A percentile compares a stretch with the other conserved stretches of the same genome.
Evolutionary conservation across 768 basidiomycete genomes (phyloP).

Genomic region (Clavaria fumosa): DNA sequence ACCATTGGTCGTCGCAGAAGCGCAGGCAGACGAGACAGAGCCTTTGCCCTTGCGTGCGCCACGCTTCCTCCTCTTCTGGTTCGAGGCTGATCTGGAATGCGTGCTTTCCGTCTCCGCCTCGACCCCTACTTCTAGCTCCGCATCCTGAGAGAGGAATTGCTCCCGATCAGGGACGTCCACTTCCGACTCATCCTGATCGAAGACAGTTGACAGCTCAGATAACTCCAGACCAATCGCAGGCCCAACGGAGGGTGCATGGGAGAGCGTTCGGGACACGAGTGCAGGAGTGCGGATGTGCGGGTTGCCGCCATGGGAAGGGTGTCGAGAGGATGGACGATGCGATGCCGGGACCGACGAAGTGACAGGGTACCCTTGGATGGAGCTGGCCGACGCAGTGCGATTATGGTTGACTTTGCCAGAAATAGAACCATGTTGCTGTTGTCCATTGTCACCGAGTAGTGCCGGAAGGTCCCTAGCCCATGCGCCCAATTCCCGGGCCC

Average conservation of each 20-base stretch:
- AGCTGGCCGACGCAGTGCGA: slow-evolving; percentile 44
- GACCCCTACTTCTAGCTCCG: slow-evolving; percentile 24
- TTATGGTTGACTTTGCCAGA: slow-evolving; percentile 30
- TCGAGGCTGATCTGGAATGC: slow-evolving; percentile 50
- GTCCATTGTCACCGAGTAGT: slow-evolving; percentile 45
- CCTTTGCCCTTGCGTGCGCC: slow-evolving; percentile 78
- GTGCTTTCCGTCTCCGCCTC: slow-evolving; percentile 22
- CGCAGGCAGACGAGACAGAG: slow-evolving; percentile 17
- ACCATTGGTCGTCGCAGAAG: too few species aligned
- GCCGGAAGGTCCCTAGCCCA: slow-evolving; percentile 79
- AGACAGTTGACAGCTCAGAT: slow-evolving; percentile 38
- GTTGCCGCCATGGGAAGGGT: slow-evolving; percentile 32
- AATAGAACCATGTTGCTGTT: too few species aligned
- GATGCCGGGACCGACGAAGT: slow-evolving; percentile 48
- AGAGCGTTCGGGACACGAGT: slow-evolving; percentile 37
- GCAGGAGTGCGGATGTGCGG: slow-evolving; percentile 36
- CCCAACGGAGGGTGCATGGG: slow-evolving; percentile 48
- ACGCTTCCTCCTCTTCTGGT: slow-evolving; percentile 67
- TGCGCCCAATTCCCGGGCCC: slow-evolving; percentile 68
- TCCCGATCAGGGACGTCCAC: too few species aligned
- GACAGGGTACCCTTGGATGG: slow-evolving; percentile 49
- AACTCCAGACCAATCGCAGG: slow-evolving; percentile 30
- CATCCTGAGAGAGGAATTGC: slow-evolving; percentile 24
- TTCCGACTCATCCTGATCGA: too few species aligned
- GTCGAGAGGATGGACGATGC: slow-evolving; percentile 56